A percentile compares a stretch with the other conserved stretches of the same genome.
Conservation (phyloP, 2,329 filamentous ascomycete genomes). For the Botrytis hyacinthi region DNA sequence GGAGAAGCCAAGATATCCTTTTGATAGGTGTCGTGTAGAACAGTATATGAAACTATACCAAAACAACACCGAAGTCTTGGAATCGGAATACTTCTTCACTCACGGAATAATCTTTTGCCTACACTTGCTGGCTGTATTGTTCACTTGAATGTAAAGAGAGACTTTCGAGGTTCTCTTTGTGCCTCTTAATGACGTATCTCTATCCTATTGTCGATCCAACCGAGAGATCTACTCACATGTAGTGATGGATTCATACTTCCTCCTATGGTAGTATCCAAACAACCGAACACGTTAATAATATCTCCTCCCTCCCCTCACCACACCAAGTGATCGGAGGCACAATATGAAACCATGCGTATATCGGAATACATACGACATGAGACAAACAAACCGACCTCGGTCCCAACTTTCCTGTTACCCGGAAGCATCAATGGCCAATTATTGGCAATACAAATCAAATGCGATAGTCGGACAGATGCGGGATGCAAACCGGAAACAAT, state of each 20-base stretch:
- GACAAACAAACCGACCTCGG: background rate
- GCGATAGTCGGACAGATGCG: constrained; percentile 1
- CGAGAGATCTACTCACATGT: background rate
- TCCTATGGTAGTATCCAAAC: background rate
- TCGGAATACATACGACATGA: background rate
- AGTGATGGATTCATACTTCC: background rate
- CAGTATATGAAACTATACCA: background rate
- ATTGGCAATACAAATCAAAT: background rate
- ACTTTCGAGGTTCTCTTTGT: background rate
- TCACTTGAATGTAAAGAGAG: background rate
- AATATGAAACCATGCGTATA: background rate
- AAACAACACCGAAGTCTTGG: background rate
- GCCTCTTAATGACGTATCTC: background rate
- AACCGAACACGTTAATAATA: background rate
- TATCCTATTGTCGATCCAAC: background rate
- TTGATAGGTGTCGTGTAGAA: background rate
- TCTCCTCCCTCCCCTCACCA: background rate
- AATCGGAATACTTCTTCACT: background rate
- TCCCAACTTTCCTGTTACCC: constrained; percentile 3
- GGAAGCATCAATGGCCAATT: background rate
- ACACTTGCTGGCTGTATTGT: background rate
- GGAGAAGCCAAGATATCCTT: background rate
- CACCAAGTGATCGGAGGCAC: background rate
- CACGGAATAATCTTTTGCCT: background rate
- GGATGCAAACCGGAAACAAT: background rate